Evolutionary conservation across 148 eudicot species (phyloP), one percentile per base, ranked within the genome.

Genomic region (Pouteria glomerata): DNA sequence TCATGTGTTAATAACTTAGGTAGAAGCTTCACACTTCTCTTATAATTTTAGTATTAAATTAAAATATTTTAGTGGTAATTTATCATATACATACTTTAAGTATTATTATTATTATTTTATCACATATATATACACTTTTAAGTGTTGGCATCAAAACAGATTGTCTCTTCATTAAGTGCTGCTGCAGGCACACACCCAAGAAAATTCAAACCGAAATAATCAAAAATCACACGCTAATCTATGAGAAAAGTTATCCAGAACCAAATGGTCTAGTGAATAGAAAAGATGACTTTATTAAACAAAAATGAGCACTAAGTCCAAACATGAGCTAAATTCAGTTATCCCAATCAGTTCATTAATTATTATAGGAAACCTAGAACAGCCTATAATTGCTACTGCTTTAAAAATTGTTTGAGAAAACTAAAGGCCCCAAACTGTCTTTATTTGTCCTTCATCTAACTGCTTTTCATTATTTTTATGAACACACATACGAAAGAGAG

Each of bases 171-270:
- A 11, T 31, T 52, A 29, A 31, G 52, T n/a, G n/a, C n/a, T 52
- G 23, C 29, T 26, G 21, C 15, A 14, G 68, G 10, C 33, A 1
- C 51, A 64, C 50, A 64, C 34, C 24, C 55, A 55, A 29, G 37
- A 47, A 66, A 42, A 63, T 21, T 21, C 69, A 65, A 65, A 31
- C 23, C 45, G 35, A 47, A 66, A 26, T 15, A 66, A 29, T 47
- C 21, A 26, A 27, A n/a, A 42, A 27, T 50, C 1, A 13, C 55
- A 5, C 3, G 4, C 2, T 23, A 10, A 19, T 5, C 44, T 19
- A 50, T 50, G 7, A 19, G 4, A 7, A 13, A 3, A 16, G 55
- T 19, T 50, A 3, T 50, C 6, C 0, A 44, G 48, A 44, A 44
- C 11, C 48, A 44, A 44, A 51, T 3, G 18, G 55, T 51, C 24